phyloP scores from a whole-genome alignment of 345 rosid genomes.

The Eucalyptus brandiana region DNA sequence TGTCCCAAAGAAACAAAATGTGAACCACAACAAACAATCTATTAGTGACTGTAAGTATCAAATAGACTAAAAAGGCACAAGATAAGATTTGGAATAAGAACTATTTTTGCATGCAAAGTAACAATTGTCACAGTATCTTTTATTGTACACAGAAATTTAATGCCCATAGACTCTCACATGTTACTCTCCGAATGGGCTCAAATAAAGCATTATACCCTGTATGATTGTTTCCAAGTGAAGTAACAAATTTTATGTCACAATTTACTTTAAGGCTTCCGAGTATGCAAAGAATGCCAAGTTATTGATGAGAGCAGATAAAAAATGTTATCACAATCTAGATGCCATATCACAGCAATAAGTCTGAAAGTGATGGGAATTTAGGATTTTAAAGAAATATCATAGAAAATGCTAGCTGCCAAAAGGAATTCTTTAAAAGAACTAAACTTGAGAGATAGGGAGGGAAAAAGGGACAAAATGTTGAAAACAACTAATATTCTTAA shows the following conservation, averaged over 20 bases:
- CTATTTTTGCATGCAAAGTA: neutral
- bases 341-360: neutral
- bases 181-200: neutral
- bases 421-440: neutral
- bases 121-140: neutral
- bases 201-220: neutral
- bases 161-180: neutral
- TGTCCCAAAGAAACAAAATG: neutral
- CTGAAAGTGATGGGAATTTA: neutral
- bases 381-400: neutral
- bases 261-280: neutral
- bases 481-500: neutral
- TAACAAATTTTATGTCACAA: neutral
- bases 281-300: neutral
- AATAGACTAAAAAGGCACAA: neutral
- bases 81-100: neutral
- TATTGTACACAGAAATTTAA: neutral
- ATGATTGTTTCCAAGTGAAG: neutral
- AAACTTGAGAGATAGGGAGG: neutral
- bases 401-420: neutral
- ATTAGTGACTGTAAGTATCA: neutral
- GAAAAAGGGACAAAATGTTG: neutral
- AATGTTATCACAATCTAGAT: neutral
- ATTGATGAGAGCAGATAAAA: neutral
- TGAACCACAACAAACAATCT: neutral